These are phyloP conservation scores for Aschersonia sp. DNA, from an alignment of 2,329 filamentous ascomycete species.

Conservation along the genomic window DNA sequence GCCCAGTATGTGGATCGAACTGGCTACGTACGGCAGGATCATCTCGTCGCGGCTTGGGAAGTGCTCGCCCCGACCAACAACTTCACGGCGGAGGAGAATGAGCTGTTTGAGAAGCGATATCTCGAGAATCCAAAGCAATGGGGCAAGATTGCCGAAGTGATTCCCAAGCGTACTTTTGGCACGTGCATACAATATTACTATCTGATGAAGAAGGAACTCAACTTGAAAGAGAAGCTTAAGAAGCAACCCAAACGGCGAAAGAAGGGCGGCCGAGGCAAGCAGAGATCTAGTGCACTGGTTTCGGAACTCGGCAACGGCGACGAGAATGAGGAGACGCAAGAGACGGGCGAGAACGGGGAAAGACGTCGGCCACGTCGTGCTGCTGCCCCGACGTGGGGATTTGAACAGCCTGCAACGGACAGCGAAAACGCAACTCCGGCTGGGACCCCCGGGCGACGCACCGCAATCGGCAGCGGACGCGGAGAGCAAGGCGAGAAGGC, in stretches of 20 bases:
- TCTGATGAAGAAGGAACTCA: slow-evolving; percentile 58
- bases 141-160: slow-evolving; percentile 57
- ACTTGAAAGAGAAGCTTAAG: slow-evolving; percentile 64
- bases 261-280: slow-evolving; percentile 41
- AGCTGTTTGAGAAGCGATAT: slow-evolving; percentile 59
- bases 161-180: slow-evolving; percentile 57
- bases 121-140: slow-evolving; percentile 69
- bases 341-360: slow-evolving; percentile 45
- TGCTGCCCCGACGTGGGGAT: slow-evolving; percentile 58
- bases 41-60: slow-evolving; percentile 55
- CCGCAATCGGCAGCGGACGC: slow-evolving; percentile 21
- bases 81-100: slow-evolving; percentile 57
- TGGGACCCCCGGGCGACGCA: slow-evolving; percentile 42
- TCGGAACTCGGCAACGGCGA: slow-evolving; percentile 50
- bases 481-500: slow-evolving; percentile 31
- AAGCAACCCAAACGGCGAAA: slow-evolving; percentile 45
- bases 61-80: slow-evolving; percentile 61
- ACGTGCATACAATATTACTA: slow-evolving; percentile 81
- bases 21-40: slow-evolving; percentile 48
- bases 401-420: slow-evolving; percentile 44
- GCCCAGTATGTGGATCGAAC: slow-evolving; percentile 50
- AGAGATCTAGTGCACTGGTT: slow-evolving; percentile 48
- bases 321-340: slow-evolving; percentile 38
- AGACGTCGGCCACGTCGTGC: slow-evolving; percentile 46
- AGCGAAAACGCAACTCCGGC: slow-evolving; percentile 43